A percentile compares a stretch with the other conserved stretches of the same genome.
Conservation (phyloP, 2,329 filamentous ascomycete genomes). For the Emergomyces orientalis region DNA sequence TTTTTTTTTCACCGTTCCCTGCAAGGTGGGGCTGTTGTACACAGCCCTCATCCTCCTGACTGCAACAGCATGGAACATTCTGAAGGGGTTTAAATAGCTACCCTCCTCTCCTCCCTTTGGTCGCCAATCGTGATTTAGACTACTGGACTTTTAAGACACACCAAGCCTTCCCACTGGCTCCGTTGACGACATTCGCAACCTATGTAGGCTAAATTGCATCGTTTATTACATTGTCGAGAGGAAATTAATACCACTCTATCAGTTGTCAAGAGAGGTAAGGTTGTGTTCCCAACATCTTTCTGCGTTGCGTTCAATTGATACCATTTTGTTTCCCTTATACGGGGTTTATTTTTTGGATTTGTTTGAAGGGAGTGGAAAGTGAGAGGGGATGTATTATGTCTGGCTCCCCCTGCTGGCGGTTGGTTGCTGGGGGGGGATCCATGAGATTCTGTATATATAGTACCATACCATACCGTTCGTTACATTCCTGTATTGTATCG, state of each 20-base stretch:
- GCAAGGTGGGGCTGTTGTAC: not conserved
- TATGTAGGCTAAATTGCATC: not conserved
- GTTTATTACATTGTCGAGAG: not conserved
- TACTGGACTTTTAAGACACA: not conserved
- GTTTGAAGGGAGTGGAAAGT: not conserved
- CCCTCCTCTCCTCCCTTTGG: not conserved
- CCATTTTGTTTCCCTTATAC: not conserved
- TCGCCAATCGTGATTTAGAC: constrained; percentile 4
- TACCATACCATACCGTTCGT: constrained; percentile 5
- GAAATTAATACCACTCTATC: not conserved
- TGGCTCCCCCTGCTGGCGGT: too few relatives aligned
- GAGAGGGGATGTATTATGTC: too few relatives aligned
- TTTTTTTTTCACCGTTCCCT: not conserved
- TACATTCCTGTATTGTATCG: not conserved
- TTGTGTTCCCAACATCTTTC: not conserved
- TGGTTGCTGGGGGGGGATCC: not conserved
- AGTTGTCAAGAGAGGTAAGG: constrained; percentile 4
- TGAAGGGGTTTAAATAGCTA: constrained; percentile 1
- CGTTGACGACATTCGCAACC: not conserved
- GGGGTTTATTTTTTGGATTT: not conserved
- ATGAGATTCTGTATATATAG: not conserved
- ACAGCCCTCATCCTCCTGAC: not conserved
- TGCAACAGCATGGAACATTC: constrained; percentile 1
- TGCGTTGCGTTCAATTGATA: not conserved
- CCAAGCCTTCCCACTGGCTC: not conserved